phyloP scores from a whole-genome alignment of 2,329 filamentous ascomycete genomes.

The Parasarocladium wereldwijsianum region DNA sequence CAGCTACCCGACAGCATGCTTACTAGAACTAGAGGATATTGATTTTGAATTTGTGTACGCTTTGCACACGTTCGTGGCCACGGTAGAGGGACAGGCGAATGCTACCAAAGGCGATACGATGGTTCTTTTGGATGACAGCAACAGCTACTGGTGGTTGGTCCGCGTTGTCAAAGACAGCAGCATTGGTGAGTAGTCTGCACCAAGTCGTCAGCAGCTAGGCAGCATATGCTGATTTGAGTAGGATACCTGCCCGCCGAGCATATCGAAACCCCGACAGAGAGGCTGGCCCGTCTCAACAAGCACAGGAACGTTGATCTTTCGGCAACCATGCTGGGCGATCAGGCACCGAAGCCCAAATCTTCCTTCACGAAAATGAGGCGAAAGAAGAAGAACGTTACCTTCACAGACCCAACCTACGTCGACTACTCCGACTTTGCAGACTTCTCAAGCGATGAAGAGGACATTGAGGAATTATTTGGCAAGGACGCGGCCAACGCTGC shows the following conservation, averaged over 20 bases:
- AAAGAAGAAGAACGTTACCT: constrained; percentile 76
- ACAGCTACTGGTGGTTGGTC: constrained; percentile 99
- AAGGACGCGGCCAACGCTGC: constrained; percentile 17
- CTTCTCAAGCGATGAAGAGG: constrained; percentile 64
- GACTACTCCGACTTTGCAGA: constrained; percentile 81
- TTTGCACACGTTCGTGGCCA: constrained; percentile 92
- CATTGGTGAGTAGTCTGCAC: constrained; percentile 43
- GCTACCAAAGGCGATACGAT: constrained; percentile 97
- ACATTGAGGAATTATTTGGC: constrained; percentile 29
- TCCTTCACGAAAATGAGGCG: constrained; percentile 72
- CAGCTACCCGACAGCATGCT: constrained; percentile 67
- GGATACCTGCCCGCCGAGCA: constrained; percentile 95
- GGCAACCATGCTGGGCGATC: constrained; percentile 47
- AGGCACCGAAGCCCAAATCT: constrained; percentile 65
- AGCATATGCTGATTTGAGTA: constrained; percentile 22
- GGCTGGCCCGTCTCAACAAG: constrained; percentile 87
- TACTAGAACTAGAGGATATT: constrained; percentile 92
- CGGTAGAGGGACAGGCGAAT: constrained; percentile 95
- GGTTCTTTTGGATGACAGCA: constrained; percentile 95
- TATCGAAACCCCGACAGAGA: constrained; percentile 93
- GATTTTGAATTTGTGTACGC: constrained; percentile 99
- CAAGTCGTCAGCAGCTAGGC: background rate
- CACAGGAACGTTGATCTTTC: constrained; percentile 86
- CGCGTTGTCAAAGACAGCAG: constrained; percentile 94
- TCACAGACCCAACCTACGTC: constrained; percentile 72